Conservation (phyloP, 2,329 filamentous ascomycete species). For the Sclerotinia borealis region DNA sequence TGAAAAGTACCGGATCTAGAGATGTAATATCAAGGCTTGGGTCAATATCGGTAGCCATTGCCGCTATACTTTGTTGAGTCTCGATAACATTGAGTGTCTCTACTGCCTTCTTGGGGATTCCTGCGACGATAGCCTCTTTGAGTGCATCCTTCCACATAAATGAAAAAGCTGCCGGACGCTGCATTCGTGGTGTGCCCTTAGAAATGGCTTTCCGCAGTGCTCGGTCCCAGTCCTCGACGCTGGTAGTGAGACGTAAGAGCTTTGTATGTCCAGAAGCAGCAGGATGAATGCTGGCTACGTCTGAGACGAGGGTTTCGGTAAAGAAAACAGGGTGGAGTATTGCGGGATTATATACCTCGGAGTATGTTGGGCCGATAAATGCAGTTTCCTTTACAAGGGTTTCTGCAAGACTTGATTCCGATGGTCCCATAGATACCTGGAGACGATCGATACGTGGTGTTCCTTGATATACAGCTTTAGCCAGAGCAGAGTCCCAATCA, state of each 20-base stretch:
- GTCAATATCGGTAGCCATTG: too few species aligned
- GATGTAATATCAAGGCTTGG: background rate
- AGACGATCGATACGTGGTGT: conserved; percentile 13
- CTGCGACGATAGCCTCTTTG: conserved; percentile 2
- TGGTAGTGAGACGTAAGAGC: conserved; percentile 7
- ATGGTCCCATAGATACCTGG: too few species aligned
- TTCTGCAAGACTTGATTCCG: background rate
- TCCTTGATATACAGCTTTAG: conserved; percentile 14
- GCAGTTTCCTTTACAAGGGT: background rate
- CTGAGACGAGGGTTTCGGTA: conserved; percentile 13
- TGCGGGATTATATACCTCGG: conserved; percentile 14
- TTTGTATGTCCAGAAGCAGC: conserved; percentile 15
- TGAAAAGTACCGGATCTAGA: background rate
- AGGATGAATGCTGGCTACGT: conserved; percentile 14
- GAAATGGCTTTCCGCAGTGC: conserved; percentile 19
- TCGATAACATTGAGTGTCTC: background rate
- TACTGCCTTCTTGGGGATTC: background rate
- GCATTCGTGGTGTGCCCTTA: conserved; percentile 13
- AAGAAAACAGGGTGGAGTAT: conserved; percentile 21
- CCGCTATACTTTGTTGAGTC: background rate
- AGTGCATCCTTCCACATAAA: conserved; percentile 9
- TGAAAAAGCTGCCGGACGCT: conserved; percentile 8
- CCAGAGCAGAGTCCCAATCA: conserved; percentile 21
- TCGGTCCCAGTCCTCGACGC: conserved; percentile 19
- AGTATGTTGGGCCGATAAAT: background rate